Evolutionary conservation across 2,329 filamentous ascomycete species (phyloP), one percentile per base, ranked within the genome.

Genomic region (Aureobasidium sp.): DNA sequence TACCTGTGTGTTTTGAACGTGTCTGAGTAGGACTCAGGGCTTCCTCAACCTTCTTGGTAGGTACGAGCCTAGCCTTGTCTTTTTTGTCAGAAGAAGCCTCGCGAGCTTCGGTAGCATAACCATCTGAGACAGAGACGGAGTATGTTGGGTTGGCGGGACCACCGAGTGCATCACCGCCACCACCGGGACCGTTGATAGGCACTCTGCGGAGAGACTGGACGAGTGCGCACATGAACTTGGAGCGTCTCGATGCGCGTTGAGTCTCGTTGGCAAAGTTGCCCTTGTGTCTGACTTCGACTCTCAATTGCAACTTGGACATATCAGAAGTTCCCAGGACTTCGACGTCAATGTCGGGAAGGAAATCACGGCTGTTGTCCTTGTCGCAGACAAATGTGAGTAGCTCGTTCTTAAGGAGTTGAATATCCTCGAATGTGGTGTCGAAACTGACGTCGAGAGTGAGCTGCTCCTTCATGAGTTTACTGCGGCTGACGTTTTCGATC

Each of bases 221-320:
- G 63, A 99, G 80, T 0, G 94, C 94, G 71, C 92, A 96, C 86
- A 97, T 96, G 78, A 99, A 97, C 76, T 96, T 97, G 73, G 89
- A 95, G 64, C 93, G 87, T 58, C 92, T 86, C 7, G 88, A 83
- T 20, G 87, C 87, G 44, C 92, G 88, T 44, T 97, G 82, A 1
- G 84, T 82, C 68, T 96, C 93, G 75, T 97, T 81, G 34, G 77
- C 74, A 77, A 78, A 81, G 66, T 81, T 81, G 68, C 74, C 76
- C 74, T 97, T 97, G 81, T 97, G 91, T 70, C 88, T 86, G 71
- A 97, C 91, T 69, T 89, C 87, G 42, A 97, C 81, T 69, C 86
- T 86, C 61, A 99, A 84, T 68, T 89, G 83, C 56, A 97, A 80
- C 78, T 96, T 96, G 76, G 95, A 90, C 79, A 96, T 86, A 70